Conservation (phyloP, 352 stramenopile genomes). For the Pythium monospermum region DNA sequence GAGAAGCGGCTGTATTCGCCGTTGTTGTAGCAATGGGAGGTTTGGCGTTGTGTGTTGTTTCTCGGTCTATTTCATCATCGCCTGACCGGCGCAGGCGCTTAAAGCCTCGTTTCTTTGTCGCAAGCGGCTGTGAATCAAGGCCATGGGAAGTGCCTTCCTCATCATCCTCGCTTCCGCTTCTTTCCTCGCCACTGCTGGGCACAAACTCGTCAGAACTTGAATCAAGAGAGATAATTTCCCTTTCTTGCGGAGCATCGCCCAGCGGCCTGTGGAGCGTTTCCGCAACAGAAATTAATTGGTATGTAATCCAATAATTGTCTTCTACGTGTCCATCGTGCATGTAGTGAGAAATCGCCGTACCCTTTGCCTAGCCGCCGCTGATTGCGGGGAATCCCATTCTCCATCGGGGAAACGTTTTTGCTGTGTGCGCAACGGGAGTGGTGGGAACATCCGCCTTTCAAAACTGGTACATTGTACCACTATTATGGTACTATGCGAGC, state of each 20-base stretch:
- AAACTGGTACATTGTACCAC: conserved; percentile 24
- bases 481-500: neutral
- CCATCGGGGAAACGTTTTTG: conserved; percentile 4
- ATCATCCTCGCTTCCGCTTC: conserved; percentile 4
- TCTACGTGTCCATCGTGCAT: neutral
- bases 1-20: neutral
- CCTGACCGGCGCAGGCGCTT: conserved; percentile 15
- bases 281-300: neutral
- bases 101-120: conserved; percentile 2
- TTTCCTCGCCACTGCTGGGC: neutral
- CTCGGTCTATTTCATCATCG: neutral
- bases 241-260: neutral
- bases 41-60: no score
- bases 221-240: conserved; percentile 15
- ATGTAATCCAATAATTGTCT: neutral
- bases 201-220: conserved; percentile 20
- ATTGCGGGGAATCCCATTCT: conserved; percentile 1
- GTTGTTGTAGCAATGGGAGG: no score
- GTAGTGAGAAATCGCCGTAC: conserved; percentile 1
- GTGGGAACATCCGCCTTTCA: conserved; percentile 13
- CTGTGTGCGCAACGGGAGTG: neutral
- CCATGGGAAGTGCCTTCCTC: neutral
- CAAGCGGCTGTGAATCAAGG: no score
- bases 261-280: conserved; percentile 7
- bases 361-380: conserved; percentile 19